Percentiles rank a stretch among this genome's conserved stretches.
Evolutionary conservation across 2,329 filamentous ascomycete species (phyloP).

Genomic region (Diaporthe longicolla): DNA sequence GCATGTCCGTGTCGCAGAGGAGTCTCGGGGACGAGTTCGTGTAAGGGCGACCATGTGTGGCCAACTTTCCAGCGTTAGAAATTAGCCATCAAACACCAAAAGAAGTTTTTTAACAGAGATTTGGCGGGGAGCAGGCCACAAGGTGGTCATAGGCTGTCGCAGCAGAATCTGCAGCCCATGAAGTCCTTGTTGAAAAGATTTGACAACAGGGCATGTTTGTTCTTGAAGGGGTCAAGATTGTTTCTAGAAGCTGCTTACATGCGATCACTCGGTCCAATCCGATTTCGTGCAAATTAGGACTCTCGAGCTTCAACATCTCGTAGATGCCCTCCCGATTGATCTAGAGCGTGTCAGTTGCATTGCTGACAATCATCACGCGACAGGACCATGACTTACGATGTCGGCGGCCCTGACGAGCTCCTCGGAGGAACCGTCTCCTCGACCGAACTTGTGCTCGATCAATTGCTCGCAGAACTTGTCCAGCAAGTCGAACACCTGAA

Average conservation of each 20-base stretch:
- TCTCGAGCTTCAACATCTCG: constrained; percentile 82
- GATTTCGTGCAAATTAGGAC: constrained; percentile 81
- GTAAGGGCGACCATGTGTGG: constrained; percentile 81
- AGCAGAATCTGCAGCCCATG: too few relatives aligned
- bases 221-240: too few relatives aligned
- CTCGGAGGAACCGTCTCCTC: constrained; percentile 66
- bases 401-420: constrained; percentile 75
- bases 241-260: too few relatives aligned
- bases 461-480: constrained; percentile 79
- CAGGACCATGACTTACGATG: constrained; percentile 43
- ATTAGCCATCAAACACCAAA: too few relatives aligned
- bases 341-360: constrained; percentile 46
- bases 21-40: constrained; percentile 77
- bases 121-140: too few relatives aligned
- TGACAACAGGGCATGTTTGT: too few relatives aligned
- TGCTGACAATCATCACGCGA: too few relatives aligned
- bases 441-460: constrained; percentile 75
- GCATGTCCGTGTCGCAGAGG: constrained; percentile 81
- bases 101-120: too few relatives aligned
- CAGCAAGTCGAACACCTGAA: constrained; percentile 75
- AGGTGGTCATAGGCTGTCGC: too few relatives aligned
- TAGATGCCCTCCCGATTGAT: constrained; percentile 79
- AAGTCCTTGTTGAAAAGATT: too few relatives aligned
- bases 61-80: too few relatives aligned
- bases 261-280: constrained; percentile 80